Evolutionary conservation across 306 rosid species (phyloP), one percentile per base, ranked within the genome.

Genomic region (Cucurbita moschata): DNA sequence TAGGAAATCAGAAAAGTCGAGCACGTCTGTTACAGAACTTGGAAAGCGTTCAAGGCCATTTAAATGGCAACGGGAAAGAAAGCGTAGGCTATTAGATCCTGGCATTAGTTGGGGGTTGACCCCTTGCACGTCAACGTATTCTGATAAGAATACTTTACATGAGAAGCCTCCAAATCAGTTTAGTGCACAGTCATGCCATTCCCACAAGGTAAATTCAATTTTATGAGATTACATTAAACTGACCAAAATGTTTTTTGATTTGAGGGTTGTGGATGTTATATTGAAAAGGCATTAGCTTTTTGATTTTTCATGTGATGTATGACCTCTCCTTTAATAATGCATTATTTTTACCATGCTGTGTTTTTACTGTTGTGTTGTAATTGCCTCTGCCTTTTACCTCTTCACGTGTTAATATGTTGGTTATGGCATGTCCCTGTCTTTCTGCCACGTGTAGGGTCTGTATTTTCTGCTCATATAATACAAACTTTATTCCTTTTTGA

Each of bases 41-140:
- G 72, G 83, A 74, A 93, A 90, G 86, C 87, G 80, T 52, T 66
- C 81, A 65, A 90, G 98, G 82, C 93, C 89, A 38, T 87, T 79
- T 81, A 64, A 86, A 21, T 90, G 92, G 96, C 96, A 86, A 79
- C 89, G 96, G 44, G 74, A 15, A 62, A 85, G 81, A 84, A 85
- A 79, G 72, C 80, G 59, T 77, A 88, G 79, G 71, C 87, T 54
- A 23, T 77, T 82, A 76, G 68, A 61, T 21, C 10, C 15, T 77
- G 83, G 81, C 65, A 90, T 68, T 55, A 74, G 50, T 38, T 58
- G 68, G 64, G 54, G 43, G 18, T 66, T 68, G 64, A 69, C 37
- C 37, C 53, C 30, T 77, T 77, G 49, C 30, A 51, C 39, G 79
- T 49, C 72, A 42, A 12, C 13, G 4, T 19, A 13, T 10, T 55